Evolutionary conservation across 352 stramenopile genomes (phyloP), one percentile per base, ranked within the genome.

Genomic region (Thalassiosira mediterranea): DNA sequence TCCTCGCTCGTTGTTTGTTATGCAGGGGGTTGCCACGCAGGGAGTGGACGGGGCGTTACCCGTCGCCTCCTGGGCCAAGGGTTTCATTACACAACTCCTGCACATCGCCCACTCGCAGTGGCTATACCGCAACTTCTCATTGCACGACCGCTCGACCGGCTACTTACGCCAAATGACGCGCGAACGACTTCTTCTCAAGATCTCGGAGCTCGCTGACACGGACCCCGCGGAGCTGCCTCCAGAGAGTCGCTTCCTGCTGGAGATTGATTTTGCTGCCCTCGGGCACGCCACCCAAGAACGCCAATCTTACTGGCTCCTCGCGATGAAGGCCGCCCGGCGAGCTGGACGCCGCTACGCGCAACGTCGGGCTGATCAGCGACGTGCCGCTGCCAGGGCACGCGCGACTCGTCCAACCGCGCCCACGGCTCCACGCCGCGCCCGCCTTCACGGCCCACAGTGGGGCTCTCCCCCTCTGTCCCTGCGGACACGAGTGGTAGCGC

Each of bases 51-150:
- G 13, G 15, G 15, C n/a, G 44, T 21, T 2, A 4, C 48, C 13
- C 5, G 4, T 7, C 15, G 52, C 26, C 23, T 46, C 52, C 17
- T 74, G 65, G 65, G 15, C 46, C 1, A 51, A 52, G 25, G 0
- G 5, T 1, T 21, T 74, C 2, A 44, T 66, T 3, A 42, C 13
- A n/a, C 40, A 58, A 28, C 10, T 74, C 2, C 31, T 74, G 1
- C n/a, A 58, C 4, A 67, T 66, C 1, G 29, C 53, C 3, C 65
- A 74, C 8, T 60, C 65, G 17, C 65, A 74, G 51, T 74, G 65
- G 65, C n/a, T 66, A 0, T 67, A 42, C 44, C 28, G 65, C 0
- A 67, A 59, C 32, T 10, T 59, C 0, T 53, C 40, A 0, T 48
- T 67, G 0, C 56, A 75, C 31, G 3, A 75, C 15, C n/a, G 3